These are phyloP conservation scores for Albatrellus sp. DNA, from an alignment of 1,284 basidiomycete species.

Conservation along the genomic window DNA sequence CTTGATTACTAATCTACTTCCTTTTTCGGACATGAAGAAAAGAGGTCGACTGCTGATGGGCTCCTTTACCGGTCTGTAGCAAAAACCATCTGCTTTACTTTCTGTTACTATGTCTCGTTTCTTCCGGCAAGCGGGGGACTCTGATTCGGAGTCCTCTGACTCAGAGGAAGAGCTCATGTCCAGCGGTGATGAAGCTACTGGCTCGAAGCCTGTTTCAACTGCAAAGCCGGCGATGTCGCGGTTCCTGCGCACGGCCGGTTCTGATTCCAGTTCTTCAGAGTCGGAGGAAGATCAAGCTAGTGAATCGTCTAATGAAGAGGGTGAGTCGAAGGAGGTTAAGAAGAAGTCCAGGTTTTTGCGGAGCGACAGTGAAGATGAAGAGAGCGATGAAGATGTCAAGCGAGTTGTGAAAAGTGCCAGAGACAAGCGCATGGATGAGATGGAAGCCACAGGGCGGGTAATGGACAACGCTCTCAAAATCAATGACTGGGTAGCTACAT, in stretches of 20 bases:
- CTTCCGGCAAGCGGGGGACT: constrained; percentile 75
- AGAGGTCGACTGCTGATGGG: no score
- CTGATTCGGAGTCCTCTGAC: constrained; percentile 65
- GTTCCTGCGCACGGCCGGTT: constrained; percentile 50
- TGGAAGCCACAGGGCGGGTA: constrained; percentile 77
- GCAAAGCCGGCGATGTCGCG: constrained; percentile 62
- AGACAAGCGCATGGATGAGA: constrained; percentile 80
- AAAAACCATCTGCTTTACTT: no score
- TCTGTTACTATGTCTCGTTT: constrained; percentile 64
- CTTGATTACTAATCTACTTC: no score
- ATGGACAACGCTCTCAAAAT: constrained; percentile 96
- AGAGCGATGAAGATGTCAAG: constrained; percentile 58
- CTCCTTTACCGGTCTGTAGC: no score
- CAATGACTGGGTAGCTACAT: constrained; percentile 93
- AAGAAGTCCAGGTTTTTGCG: constrained; percentile 34
- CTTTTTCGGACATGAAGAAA: no score
- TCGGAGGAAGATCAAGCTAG: constrained; percentile 23
- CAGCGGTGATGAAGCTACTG: constrained; percentile 54
- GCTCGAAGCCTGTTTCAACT: constrained; percentile 33
- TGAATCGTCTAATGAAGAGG: constrained; percentile 15
- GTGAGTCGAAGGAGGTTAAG: constrained; percentile 24
- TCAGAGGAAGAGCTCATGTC: constrained; percentile 77
- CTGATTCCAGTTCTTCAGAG: constrained; percentile 32
- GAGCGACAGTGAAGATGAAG: constrained; percentile 49
- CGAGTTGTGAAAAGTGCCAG: constrained; percentile 75